Conservation (phyloP, 192 early-diverging fungal genomes). For the Backusella sp. region DNA sequence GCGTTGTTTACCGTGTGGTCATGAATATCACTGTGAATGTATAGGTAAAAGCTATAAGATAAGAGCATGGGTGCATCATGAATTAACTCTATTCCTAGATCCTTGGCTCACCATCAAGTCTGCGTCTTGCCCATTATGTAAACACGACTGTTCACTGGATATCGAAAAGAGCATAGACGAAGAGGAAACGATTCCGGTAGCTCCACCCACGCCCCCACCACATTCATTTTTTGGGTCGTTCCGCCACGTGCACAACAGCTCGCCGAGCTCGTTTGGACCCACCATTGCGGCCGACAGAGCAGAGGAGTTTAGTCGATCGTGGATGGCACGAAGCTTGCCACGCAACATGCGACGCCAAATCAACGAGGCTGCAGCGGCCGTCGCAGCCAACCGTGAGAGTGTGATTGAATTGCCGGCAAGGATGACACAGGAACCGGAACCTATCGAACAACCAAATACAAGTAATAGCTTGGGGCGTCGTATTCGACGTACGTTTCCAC, state of each 20-base stretch:
- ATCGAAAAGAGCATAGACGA: not conserved
- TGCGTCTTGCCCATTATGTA: slow-evolving; percentile 52
- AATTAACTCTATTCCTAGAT: slow-evolving; percentile 29
- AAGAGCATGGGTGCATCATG: too few relatives aligned
- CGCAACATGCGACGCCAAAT: slow-evolving; percentile 38
- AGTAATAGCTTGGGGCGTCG: not conserved
- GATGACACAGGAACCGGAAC: slow-evolving; percentile 9
- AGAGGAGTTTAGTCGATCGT: slow-evolving; percentile 29
- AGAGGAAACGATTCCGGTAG: not conserved
- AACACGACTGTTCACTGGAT: slow-evolving; percentile 44
- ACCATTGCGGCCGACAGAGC: slow-evolving; percentile 24
- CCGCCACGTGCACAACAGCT: not conserved
- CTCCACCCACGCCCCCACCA: not conserved
- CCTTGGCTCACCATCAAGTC: slow-evolving; percentile 58
- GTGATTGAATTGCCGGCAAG: slow-evolving; percentile 23
- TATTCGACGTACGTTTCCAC: not conserved
- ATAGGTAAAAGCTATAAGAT: slow-evolving; percentile 37
- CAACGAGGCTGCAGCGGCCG: not conserved
- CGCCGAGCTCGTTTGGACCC: slow-evolving; percentile 29
- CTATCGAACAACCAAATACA: not conserved
- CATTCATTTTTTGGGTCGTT: not conserved
- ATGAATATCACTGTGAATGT: slow-evolving; percentile 62
- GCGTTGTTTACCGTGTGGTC: slow-evolving; percentile 49
- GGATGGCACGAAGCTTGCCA: slow-evolving; percentile 36
- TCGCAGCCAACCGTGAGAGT: not conserved